These are phyloP conservation scores for Salix arbutifolia DNA, from an alignment of 345 rosid genomes.

Conservation along the genomic window DNA sequence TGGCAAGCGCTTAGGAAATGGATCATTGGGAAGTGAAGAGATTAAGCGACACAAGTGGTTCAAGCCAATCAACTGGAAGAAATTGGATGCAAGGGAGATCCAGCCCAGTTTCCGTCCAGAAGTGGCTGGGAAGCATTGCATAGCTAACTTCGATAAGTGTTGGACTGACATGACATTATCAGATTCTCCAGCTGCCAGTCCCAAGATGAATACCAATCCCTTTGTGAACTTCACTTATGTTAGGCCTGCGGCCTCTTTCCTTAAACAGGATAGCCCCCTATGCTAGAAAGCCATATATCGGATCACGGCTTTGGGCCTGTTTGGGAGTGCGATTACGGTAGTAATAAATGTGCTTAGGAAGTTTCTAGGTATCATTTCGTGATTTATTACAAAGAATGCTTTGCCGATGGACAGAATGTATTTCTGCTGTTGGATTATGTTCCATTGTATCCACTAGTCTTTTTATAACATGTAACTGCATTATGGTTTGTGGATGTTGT, in stretches of 20 bases:
- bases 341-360: too few species aligned
- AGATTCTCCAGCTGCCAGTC: constrained; percentile 81
- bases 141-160: constrained; percentile 75
- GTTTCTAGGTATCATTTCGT: background rate
- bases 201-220: constrained; percentile 54
- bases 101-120: constrained; percentile 80
- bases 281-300: background rate
- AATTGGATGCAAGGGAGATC: constrained; percentile 69
- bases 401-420: background rate
- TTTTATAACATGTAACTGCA: background rate
- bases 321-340: too few species aligned
- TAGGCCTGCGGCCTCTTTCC: constrained; percentile 63
- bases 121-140: constrained; percentile 74
- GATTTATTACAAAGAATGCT: background rate
- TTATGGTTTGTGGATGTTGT: background rate
- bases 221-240: constrained; percentile 64
- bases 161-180: constrained; percentile 85
- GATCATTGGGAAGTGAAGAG: constrained; percentile 61
- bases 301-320: background rate
- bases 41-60: constrained; percentile 86
- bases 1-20: constrained; percentile 65
- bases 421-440: background rate
- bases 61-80: constrained; percentile 79
- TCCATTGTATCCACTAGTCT: background rate
- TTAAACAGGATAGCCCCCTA: constrained; percentile 27